Percentiles rank a stretch among this genome's conserved stretches.
Evolutionary conservation across 192 early-diverging fungal species (phyloP).

Genomic region (Bifiguratus adelaidae): DNA sequence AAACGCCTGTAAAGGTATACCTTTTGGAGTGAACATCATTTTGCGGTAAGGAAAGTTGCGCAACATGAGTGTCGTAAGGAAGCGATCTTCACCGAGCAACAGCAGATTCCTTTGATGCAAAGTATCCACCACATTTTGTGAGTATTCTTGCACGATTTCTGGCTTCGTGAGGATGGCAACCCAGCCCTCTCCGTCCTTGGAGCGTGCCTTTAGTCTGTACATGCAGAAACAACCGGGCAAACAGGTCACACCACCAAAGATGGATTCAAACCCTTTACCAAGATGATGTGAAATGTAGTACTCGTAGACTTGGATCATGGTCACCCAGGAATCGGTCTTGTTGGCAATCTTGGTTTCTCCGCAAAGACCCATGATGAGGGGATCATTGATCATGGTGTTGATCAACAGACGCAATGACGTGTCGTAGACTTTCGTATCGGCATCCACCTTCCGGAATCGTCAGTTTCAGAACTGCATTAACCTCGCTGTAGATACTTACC

Average conservation of each 20-base stretch:
- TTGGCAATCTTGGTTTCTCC: too few relatives aligned
- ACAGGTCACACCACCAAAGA: slow-evolving; percentile 80
- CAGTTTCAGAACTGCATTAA: slow-evolving; percentile 77
- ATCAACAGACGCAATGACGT: background rate
- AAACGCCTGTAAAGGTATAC: too few relatives aligned
- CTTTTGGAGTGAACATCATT: slow-evolving; percentile 61
- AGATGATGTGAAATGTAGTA: slow-evolving; percentile 81
- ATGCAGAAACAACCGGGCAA: slow-evolving; percentile 80
- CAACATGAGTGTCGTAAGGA: slow-evolving; percentile 66
- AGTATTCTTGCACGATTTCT: slow-evolving; percentile 76
- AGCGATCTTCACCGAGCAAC: slow-evolving; percentile 69
- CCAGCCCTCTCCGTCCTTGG: slow-evolving; percentile 66
- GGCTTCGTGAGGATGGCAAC: slow-evolving; percentile 80
- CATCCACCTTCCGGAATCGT: slow-evolving; percentile 64
- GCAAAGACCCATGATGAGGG: background rate
- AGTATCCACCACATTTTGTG: slow-evolving; percentile 76
- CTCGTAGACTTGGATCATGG: slow-evolving; percentile 50
- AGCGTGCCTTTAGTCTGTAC: slow-evolving; percentile 78
- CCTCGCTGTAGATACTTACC: slow-evolving; percentile 67
- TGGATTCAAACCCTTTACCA: slow-evolving; percentile 74
- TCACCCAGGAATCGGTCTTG: background rate
- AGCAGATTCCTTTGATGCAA: slow-evolving; percentile 69
- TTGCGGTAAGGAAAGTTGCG: slow-evolving; percentile 65
- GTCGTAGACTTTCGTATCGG: slow-evolving; percentile 50
- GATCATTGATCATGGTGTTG: background rate